A percentile compares a stretch with the other conserved stretches of the same genome.
Conservation (phyloP, 306 rosid species). For the Neltuma alba region DNA sequence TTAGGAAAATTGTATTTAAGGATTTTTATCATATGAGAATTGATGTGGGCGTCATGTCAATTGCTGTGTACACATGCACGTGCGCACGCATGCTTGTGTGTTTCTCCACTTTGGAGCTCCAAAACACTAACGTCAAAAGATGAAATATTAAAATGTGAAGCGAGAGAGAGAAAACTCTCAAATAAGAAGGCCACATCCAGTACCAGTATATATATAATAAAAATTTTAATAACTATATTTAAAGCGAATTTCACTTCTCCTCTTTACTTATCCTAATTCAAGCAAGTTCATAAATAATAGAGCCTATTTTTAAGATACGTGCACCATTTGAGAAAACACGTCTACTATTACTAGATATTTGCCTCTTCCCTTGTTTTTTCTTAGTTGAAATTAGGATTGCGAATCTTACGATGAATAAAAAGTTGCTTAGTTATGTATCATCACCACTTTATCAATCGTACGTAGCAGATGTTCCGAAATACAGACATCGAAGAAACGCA, state of each 20-base stretch:
- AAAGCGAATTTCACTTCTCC: too few species aligned
- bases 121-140: background rate
- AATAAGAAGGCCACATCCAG: too few species aligned
- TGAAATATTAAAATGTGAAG: background rate
- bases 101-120: too few species aligned
- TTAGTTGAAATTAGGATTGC: background rate
- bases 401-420: conserved; percentile 31
- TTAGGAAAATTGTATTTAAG: background rate
- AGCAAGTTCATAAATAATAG: background rate
- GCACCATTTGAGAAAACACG: background rate
- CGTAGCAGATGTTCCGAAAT: conserved; percentile 36
- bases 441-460: conserved; percentile 27
- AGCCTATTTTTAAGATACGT: too few species aligned
- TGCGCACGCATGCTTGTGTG: background rate
- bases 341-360: background rate
- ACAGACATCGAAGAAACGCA: background rate
- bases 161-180: too few species aligned
- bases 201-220: too few species aligned
- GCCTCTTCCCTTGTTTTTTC: background rate
- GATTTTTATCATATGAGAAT: background rate
- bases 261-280: too few species aligned
- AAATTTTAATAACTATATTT: too few species aligned
- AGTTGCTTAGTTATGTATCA: conserved; percentile 17
- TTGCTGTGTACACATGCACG: background rate
- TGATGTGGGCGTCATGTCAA: background rate